Evolutionary conservation across 1,284 basidiomycete genomes (phyloP).

Genomic region (Heterobasidion occidentale): DNA sequence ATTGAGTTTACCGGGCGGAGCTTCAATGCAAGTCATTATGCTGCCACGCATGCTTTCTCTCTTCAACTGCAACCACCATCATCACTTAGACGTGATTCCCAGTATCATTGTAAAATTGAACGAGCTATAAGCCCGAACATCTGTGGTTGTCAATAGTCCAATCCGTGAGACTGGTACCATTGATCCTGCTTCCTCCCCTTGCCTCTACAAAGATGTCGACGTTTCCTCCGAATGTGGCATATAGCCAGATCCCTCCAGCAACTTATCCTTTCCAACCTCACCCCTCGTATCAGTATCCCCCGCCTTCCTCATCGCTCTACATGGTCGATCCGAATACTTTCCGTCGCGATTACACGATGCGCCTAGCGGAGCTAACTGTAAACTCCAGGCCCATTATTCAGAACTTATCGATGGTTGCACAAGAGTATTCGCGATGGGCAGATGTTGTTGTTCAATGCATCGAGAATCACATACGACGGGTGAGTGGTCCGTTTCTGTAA

Average conservation of each 20-base stretch:
- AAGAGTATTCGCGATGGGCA: constrained; percentile 77
- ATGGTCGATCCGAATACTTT: constrained; percentile 70
- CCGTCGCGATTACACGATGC: constrained; percentile 71
- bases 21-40: constrained; percentile 3
- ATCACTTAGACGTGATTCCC: constrained; percentile 8
- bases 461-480: constrained; percentile 81
- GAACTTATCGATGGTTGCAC: constrained; percentile 88
- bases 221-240: constrained; percentile 36
- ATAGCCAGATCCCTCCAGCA: constrained; percentile 29
- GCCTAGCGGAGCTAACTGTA: constrained; percentile 82
- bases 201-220: constrained; percentile 31
- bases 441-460: constrained; percentile 84
- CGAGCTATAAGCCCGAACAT: constrained; percentile 8
- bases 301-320: constrained; percentile 34
- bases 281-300: constrained; percentile 31
- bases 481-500: constrained; percentile 43
- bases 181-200: background rate
- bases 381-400: constrained; percentile 97
- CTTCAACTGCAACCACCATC: constrained; percentile 14
- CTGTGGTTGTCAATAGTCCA: background rate
- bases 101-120: constrained; percentile 8
- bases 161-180: background rate
- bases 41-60: background rate
- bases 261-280: constrained; percentile 36
- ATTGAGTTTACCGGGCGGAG: constrained; percentile 13